These are phyloP conservation scores for Croton setiger DNA, from an alignment of 441 rosid genomes.

Conservation along the genomic window DNA sequence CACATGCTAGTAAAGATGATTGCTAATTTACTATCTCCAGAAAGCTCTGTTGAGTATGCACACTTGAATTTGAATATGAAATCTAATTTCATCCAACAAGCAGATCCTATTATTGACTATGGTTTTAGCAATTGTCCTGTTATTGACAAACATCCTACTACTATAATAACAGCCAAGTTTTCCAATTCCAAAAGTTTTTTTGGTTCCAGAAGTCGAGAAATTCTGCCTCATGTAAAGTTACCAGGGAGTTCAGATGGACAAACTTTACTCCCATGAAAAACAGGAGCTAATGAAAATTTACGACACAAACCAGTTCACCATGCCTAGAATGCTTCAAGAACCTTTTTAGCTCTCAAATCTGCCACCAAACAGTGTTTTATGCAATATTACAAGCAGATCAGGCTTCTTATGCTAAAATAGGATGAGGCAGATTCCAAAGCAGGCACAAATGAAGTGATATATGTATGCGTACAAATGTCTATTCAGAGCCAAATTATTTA, in stretches of 20 bases:
- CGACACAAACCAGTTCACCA: too few species aligned
- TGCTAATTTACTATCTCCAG: background rate
- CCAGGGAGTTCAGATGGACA: background rate
- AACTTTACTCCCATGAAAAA: background rate
- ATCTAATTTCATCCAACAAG: background rate
- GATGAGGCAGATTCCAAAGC: too few species aligned
- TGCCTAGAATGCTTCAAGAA: background rate
- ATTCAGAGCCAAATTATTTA: background rate
- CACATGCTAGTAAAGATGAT: background rate
- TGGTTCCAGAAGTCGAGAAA: background rate
- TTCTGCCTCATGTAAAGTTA: background rate
- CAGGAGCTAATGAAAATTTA: too few species aligned
- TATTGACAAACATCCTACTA: background rate
- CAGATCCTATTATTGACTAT: background rate
- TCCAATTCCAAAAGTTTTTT: background rate
- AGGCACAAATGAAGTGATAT: background rate
- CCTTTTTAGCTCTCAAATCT: too few species aligned
- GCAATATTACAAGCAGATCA: too few species aligned
- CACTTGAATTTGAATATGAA: background rate
- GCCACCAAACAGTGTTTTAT: too few species aligned
- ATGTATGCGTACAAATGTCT: background rate
- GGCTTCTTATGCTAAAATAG: too few species aligned
- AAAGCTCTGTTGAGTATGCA: background rate
- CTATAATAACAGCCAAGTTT: background rate
- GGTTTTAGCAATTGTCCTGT: too few species aligned